Evolutionary conservation across 768 basidiomycete species (phyloP).

Genomic region (Kwoniella dejecticola): DNA sequence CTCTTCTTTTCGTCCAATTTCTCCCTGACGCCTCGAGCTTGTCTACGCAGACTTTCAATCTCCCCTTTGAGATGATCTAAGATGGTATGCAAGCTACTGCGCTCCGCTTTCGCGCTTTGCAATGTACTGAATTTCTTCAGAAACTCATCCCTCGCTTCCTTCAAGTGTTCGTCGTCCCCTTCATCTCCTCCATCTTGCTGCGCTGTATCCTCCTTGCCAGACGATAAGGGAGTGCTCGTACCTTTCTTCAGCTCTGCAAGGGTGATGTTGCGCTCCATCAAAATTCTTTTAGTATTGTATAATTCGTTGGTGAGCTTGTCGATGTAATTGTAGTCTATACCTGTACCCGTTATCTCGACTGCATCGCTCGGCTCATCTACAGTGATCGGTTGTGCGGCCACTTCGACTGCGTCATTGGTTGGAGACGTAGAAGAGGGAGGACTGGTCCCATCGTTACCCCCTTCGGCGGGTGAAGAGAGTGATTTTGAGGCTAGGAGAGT

Average conservation of each 20-base stretch:
- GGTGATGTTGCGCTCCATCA: slow-evolving; percentile 18
- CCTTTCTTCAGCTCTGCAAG: neutral
- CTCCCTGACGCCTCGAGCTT: slow-evolving; percentile 9
- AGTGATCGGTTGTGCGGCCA: no score
- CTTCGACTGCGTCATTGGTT: neutral
- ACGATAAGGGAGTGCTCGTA: neutral
- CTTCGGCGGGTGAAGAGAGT: neutral
- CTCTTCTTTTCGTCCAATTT: slow-evolving; percentile 16
- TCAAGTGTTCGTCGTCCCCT: neutral
- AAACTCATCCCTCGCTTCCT: neutral
- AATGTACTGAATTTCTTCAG: slow-evolving; percentile 2
- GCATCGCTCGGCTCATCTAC: no score
- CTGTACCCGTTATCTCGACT: slow-evolving; percentile 7
- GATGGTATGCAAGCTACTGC: slow-evolving; percentile 24
- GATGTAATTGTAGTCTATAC: slow-evolving; percentile 35
- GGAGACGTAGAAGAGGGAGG: no score
- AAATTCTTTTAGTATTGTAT: slow-evolving; percentile 9
- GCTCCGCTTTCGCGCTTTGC: slow-evolving; percentile 24
- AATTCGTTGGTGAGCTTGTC: slow-evolving; percentile 34
- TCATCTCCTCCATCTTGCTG: neutral
- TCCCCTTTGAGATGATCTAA: slow-evolving; percentile 35
- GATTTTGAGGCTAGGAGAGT: neutral
- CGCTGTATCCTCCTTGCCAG: neutral
- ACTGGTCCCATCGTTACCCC: no score
- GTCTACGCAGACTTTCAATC: slow-evolving; percentile 24